These are phyloP conservation scores for Coemansia sp. DNA, from an alignment of 192 early-diverging fungal genomes.

Conservation along the genomic window DNA sequence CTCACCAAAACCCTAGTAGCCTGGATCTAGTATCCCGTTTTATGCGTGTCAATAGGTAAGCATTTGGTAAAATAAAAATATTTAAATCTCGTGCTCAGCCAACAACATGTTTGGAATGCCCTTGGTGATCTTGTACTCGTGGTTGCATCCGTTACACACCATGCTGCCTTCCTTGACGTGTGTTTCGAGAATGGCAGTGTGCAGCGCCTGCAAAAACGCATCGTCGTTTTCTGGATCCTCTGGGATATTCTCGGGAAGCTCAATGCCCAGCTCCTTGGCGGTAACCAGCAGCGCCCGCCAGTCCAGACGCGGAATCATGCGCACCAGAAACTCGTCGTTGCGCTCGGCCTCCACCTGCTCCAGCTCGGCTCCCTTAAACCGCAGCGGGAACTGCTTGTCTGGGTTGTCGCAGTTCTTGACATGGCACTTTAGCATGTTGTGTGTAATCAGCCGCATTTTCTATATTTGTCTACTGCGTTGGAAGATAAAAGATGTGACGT, in stretches of 20 bases:
- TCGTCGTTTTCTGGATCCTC: conserved; percentile 32
- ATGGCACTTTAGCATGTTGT: conserved; percentile 99
- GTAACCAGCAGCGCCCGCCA: conserved; percentile 70
- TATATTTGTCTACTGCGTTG: background rate
- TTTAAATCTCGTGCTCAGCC: conserved; percentile 67
- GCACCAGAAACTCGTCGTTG: conserved; percentile 79
- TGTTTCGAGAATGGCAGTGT: conserved; percentile 82
- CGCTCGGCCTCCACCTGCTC: conserved; percentile 86
- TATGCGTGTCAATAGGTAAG: conserved; percentile 1
- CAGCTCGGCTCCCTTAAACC: conserved; percentile 77
- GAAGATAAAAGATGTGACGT: background rate
- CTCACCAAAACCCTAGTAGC: conserved; percentile 80
- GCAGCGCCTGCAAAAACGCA: conserved; percentile 66
- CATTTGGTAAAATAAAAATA: background rate
- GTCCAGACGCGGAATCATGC: conserved; percentile 80
- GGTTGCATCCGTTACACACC: conserved; percentile 87
- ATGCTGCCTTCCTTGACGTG: conserved; percentile 86
- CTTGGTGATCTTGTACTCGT: conserved; percentile 88
- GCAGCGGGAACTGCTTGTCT: conserved; percentile 86
- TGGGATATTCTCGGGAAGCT: conserved; percentile 33
- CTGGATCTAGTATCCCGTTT: conserved; percentile 59
- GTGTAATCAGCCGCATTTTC: conserved; percentile 87
- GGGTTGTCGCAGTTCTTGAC: conserved; percentile 87
- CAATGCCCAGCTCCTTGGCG: conserved; percentile 57
- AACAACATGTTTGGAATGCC: conserved; percentile 93